These are phyloP conservation scores for Fusarium temperatum DNA, from an alignment of 2,329 filamentous ascomycete genomes.

Conservation along the genomic window DNA sequence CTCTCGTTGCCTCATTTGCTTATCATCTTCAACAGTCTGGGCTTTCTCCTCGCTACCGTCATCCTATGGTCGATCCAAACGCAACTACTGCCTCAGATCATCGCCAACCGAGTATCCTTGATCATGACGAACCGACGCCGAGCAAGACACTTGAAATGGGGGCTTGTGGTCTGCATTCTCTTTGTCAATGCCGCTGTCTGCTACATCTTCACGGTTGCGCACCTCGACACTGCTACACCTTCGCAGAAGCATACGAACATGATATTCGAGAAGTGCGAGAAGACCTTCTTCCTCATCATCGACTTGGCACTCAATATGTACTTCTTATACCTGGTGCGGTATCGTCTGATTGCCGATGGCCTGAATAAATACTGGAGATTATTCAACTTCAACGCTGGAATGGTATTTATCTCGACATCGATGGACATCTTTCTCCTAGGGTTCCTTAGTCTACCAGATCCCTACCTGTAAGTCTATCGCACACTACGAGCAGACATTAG, in stretches of 20 bases:
- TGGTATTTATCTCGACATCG: conserved; percentile 57
- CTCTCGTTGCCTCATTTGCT: not conserved
- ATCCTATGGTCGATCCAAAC: conserved; percentile 43
- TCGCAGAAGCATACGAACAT: conserved; percentile 24
- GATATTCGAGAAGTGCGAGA: conserved; percentile 45
- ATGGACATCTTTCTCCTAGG: conserved; percentile 53
- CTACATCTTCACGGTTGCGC: conserved; percentile 52
- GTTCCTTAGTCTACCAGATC: conserved; percentile 34
- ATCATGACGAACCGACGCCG: conserved; percentile 51
- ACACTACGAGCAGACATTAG: fast-evolving
- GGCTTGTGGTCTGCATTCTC: conserved; percentile 46
- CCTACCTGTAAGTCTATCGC: conserved; percentile 9
- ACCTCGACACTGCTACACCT: conserved; percentile 31
- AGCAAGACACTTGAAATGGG: conserved; percentile 48
- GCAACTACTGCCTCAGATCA: conserved; percentile 55
- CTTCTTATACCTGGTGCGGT: conserved; percentile 58
- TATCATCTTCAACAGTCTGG: not conserved
- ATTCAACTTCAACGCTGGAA: conserved; percentile 58
- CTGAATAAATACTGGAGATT: conserved; percentile 61
- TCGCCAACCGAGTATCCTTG: conserved; percentile 54
- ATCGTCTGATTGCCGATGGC: conserved; percentile 56
- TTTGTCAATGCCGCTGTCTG: conserved; percentile 52
- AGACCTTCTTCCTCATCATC: conserved; percentile 59
- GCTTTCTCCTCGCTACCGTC: conserved; percentile 14
- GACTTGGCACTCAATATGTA: conserved; percentile 60